Evolutionary conservation across 1,284 basidiomycete genomes (phyloP), one percentile per base, ranked within the genome.

Genomic region (Heterobasidion parviporum): DNA sequence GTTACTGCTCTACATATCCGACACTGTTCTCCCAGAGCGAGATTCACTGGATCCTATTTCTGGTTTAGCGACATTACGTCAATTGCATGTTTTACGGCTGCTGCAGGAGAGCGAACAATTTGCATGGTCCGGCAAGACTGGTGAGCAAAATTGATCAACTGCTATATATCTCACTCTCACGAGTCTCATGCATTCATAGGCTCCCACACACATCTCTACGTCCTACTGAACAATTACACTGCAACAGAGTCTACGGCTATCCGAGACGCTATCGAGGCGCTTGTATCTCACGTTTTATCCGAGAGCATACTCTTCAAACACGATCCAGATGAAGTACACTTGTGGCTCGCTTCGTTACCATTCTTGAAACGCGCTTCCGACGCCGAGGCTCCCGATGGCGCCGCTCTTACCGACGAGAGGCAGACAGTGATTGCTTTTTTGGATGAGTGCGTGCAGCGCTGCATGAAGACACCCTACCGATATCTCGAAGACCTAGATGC

Each of bases 381-480:
- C 52, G 72, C 69, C 14, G 69, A 72, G 60, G 65, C 79, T 0
- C 76, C 75, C 0, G 81, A 85, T 56, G 81, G 78, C 3, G 73
- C 78, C 1, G 67, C 73, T 7, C 71, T 87, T 44, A 76, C 74
- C 0, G 82, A 82, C 57, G 91, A 88, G 65, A 69, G 72, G 50
- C 78, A 78, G 9, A 72, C 78, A 41, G 78, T 94, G 3, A 72
- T 91, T 4, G 64, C 73, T 0, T 94, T 97, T 71, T 62, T 97
- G 12, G 94, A 98, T 63, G 91, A 94, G 50, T 96, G 92, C 64
- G 74, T 90, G 7, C 85, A 89, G 56, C 80, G 92, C n/a, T 93
- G 87, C 61, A 65, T 87, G 60, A 94, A 91, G 71, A 89, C 87
- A 1, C 90, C 93, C 0, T 92, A 95, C 68, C 81, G 85, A 41